Evolutionary conservation across 2,329 filamentous ascomycete genomes (phyloP).

Genomic region (Phyllosticta citrichinensis): DNA sequence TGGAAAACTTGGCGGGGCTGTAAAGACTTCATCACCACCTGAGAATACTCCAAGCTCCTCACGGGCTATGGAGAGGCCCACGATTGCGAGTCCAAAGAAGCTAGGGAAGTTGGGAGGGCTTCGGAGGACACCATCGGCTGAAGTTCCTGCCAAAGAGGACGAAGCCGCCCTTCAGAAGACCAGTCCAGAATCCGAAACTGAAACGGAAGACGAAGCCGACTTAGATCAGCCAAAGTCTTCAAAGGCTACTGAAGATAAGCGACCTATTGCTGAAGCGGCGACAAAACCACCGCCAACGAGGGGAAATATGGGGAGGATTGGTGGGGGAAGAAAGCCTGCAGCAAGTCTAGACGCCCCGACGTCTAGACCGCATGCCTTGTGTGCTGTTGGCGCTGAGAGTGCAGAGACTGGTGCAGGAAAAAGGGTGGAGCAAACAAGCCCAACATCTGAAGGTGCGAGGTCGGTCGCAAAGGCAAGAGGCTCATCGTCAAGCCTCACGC

Average conservation of each 20-base stretch:
- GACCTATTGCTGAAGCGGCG: conserved; percentile 12
- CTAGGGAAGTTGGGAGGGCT: conserved; percentile 2
- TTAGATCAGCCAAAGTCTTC: neutral
- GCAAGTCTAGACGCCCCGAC: neutral
- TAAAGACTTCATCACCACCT: neutral
- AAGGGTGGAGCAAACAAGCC: neutral
- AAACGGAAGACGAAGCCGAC: conserved; percentile 2
- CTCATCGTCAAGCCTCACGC: neutral
- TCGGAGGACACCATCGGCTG: neutral
- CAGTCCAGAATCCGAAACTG: neutral
- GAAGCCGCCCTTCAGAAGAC: neutral
- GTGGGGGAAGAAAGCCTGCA: conserved; percentile 8
- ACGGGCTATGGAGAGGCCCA: neutral
- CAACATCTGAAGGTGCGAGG: neutral
- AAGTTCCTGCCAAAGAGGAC: neutral
- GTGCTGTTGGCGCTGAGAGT: neutral
- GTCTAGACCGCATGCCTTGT: neutral
- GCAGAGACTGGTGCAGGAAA: neutral
- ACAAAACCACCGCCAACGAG: conserved; percentile 3
- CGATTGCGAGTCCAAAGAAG: neutral
- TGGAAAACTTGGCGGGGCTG: neutral
- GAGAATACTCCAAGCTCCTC: neutral
- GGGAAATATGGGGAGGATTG: conserved; percentile 14
- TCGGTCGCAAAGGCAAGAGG: neutral
- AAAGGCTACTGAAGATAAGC: neutral